Conservation (phyloP, 495 filamentous ascomycete genomes). For the Penicillium waksmanii region DNA sequence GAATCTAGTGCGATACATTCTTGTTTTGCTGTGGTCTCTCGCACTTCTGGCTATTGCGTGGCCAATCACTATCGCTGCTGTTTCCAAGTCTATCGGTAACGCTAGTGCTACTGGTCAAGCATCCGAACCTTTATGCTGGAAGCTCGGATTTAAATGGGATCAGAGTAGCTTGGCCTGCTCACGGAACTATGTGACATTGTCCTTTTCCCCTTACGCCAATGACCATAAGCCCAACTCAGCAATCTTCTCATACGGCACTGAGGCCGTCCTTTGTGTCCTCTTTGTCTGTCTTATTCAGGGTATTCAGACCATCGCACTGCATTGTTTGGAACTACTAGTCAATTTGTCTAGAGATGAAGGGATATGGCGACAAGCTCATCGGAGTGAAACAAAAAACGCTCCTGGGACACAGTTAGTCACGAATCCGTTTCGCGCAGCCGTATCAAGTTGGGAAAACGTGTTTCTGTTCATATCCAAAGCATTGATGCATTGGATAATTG, state of each 20-base stretch:
- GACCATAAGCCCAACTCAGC: slow-evolving; percentile 1
- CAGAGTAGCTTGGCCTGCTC: not conserved
- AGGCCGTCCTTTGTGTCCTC: slow-evolving; percentile 12
- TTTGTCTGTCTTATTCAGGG: slow-evolving; percentile 23
- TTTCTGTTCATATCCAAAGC: slow-evolving; percentile 47
- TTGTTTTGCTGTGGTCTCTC: not conserved
- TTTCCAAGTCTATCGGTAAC: not conserved
- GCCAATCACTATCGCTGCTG: not conserved
- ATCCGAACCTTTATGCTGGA: not conserved
- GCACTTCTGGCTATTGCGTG: not conserved
- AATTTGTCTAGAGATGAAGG: slow-evolving; percentile 50
- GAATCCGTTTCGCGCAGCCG: slow-evolving; percentile 40
- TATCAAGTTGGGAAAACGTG: slow-evolving; percentile 46
- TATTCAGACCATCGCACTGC: slow-evolving; percentile 43
- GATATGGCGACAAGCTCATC: slow-evolving; percentile 17
- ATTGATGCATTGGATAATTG: slow-evolving; percentile 51
- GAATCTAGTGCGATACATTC: not conserved
- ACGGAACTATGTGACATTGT: not conserved
- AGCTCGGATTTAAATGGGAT: not conserved
- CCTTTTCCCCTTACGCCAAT: not conserved
- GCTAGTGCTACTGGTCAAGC: not conserved
- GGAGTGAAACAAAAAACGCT: not conserved
- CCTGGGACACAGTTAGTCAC: slow-evolving; percentile 9
- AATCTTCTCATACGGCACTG: not conserved
- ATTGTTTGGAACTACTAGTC: slow-evolving; percentile 49